These are phyloP conservation scores for Pichia gijzeniarum DNA, from an alignment of 805 yeast species.

Conservation along the genomic window DNA sequence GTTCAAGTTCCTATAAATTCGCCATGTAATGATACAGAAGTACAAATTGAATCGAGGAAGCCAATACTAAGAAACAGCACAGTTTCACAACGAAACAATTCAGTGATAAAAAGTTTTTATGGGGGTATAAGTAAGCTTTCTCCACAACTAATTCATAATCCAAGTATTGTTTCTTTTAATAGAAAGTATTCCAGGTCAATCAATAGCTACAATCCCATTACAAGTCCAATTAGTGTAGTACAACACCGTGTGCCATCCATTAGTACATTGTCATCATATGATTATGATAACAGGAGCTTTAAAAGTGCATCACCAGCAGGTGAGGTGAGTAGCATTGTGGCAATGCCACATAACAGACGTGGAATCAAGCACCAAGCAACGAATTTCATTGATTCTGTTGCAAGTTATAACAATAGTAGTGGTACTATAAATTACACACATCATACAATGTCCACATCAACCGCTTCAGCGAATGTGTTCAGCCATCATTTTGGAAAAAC, in stretches of 20 bases:
- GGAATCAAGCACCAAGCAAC: slow-evolving; percentile 19
- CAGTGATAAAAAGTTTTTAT: not conserved
- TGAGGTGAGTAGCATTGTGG: not conserved
- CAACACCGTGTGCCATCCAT: slow-evolving; percentile 18
- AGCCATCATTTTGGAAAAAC: slow-evolving; percentile 22
- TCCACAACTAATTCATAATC: slow-evolving; percentile 1
- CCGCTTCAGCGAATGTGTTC: slow-evolving; percentile 18
- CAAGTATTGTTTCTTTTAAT: slow-evolving; percentile 16
- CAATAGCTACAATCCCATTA: slow-evolving; percentile 1
- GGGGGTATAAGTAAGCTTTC: not conserved
- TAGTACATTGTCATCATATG: slow-evolving; percentile 23
- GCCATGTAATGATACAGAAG: slow-evolving; percentile 30
- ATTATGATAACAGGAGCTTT: slow-evolving; percentile 17
- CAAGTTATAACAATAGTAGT: not conserved
- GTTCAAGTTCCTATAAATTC: slow-evolving; percentile 40
- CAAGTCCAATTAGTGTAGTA: slow-evolving; percentile 7
- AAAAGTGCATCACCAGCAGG: slow-evolving; percentile 25
- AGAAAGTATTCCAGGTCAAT: slow-evolving; percentile 14
- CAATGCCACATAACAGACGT: slow-evolving; percentile 22
- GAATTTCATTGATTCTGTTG: not conserved
- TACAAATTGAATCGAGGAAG: not conserved
- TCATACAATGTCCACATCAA: slow-evolving; percentile 13
- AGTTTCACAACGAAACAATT: not conserved
- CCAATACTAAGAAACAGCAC: slow-evolving; percentile 1
- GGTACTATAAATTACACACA: not conserved